These are phyloP conservation scores for Saccharomycopsis sp. DNA, from an alignment of 805 yeast species.

Conservation along the genomic window DNA sequence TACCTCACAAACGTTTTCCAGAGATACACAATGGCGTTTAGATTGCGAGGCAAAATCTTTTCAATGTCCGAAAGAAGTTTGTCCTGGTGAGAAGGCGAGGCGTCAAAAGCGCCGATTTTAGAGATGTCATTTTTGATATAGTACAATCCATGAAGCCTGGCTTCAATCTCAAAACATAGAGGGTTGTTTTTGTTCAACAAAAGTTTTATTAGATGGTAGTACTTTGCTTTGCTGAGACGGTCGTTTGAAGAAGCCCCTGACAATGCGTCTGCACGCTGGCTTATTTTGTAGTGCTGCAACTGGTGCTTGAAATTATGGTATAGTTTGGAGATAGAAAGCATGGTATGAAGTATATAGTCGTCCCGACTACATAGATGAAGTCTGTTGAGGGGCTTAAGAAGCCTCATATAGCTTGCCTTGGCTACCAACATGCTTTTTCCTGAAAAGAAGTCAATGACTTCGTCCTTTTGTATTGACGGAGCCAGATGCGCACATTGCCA, in stretches of 20 bases:
- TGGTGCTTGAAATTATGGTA: slow-evolving; percentile 9
- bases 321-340: not conserved
- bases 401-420: not conserved
- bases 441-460: not conserved
- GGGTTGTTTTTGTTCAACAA: slow-evolving; percentile 2
- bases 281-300: slow-evolving; percentile 3
- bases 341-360: not conserved
- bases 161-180: not conserved
- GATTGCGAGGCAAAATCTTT: slow-evolving; percentile 6
- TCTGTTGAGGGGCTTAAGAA: slow-evolving; percentile 9
- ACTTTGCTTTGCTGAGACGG: slow-evolving; percentile 9
- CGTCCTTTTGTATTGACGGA: not conserved
- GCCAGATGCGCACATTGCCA: not conserved
- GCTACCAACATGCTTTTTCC: not conserved
- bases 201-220: not conserved
- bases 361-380: not conserved
- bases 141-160: not conserved
- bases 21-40: slow-evolving; percentile 2
- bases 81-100: not conserved
- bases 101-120: not conserved
- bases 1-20: slow-evolving; percentile 14
- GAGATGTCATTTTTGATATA: slow-evolving; percentile 3
- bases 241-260: slow-evolving; percentile 12
- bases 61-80: slow-evolving; percentile 5
- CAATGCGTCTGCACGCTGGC: slow-evolving; percentile 1